These are phyloP conservation scores for Fraxinus cuspidata DNA, from an alignment of 257 asterid genomes.

Conservation along the genomic window DNA sequence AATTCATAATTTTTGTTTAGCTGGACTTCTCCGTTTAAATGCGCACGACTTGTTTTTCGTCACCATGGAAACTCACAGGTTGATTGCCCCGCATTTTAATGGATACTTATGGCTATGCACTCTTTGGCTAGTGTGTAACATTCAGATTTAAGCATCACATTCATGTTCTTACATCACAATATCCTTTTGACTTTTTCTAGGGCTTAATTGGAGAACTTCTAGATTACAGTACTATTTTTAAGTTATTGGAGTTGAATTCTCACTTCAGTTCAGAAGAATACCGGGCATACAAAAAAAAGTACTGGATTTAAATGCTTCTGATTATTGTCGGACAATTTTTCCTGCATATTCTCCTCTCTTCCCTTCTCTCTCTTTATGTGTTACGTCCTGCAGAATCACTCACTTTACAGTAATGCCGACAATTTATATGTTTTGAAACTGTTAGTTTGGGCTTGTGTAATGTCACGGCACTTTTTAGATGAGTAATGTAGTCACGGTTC, in stretches of 20 bases:
- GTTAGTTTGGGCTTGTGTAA: neutral
- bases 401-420: neutral
- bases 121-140: neutral
- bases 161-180: neutral
- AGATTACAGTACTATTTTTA: neutral
- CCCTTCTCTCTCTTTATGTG: no score
- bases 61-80: neutral
- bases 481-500: neutral
- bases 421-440: no score
- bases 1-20: neutral
- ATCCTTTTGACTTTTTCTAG: neutral
- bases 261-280: neutral
- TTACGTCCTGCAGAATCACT: neutral
- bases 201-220: neutral
- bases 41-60: neutral
- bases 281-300: neutral
- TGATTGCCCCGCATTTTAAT: neutral
- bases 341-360: no score
- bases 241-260: no score
- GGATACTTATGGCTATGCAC: neutral
- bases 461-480: neutral
- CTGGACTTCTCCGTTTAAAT: neutral
- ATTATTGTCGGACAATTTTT: neutral
- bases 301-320: neutral
- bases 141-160: neutral